A percentile compares a stretch with the other conserved stretches of the same genome.
Evolutionary conservation across 257 asterid species (phyloP).

Genomic region (Nicotiana noctiflora): DNA sequence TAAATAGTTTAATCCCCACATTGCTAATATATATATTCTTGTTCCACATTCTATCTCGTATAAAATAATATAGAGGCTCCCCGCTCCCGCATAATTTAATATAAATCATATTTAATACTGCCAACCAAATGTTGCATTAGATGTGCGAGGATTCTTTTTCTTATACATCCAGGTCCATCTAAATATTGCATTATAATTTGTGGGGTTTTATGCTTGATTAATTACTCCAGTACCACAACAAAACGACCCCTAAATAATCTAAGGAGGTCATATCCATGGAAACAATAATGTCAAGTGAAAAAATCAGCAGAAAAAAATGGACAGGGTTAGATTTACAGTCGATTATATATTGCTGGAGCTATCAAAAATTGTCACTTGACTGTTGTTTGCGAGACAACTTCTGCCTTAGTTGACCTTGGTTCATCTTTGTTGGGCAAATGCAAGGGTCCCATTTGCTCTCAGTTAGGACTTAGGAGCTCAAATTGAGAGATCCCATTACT

Average conservation of each 20-base stretch:
- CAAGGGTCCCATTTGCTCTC: conserved; percentile 48
- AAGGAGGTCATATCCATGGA: background rate
- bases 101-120: too few species aligned
- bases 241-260: background rate
- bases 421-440: conserved; percentile 53
- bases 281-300: background rate
- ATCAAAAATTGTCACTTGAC: conserved; percentile 43
- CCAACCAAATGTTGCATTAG: too few species aligned
- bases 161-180: too few species aligned
- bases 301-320: background rate
- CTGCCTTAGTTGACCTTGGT: conserved; percentile 52
- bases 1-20: too few species aligned
- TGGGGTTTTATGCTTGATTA: too few species aligned
- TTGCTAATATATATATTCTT: too few species aligned
- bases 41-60: too few species aligned
- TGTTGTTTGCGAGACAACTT: conserved; percentile 54
- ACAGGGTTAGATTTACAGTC: background rate
- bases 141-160: too few species aligned
- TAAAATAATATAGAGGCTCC: too few species aligned
- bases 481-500: conserved; percentile 48
- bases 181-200: too few species aligned
- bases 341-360: background rate
- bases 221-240: too few species aligned
- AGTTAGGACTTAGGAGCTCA: conserved; percentile 66
- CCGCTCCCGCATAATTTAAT: too few species aligned